Percentiles rank a stretch among this genome's conserved stretches.
These are phyloP conservation scores for Pleurostoma richardsiae DNA, from an alignment of 2,329 filamentous ascomycete species.

Conservation along the genomic window DNA sequence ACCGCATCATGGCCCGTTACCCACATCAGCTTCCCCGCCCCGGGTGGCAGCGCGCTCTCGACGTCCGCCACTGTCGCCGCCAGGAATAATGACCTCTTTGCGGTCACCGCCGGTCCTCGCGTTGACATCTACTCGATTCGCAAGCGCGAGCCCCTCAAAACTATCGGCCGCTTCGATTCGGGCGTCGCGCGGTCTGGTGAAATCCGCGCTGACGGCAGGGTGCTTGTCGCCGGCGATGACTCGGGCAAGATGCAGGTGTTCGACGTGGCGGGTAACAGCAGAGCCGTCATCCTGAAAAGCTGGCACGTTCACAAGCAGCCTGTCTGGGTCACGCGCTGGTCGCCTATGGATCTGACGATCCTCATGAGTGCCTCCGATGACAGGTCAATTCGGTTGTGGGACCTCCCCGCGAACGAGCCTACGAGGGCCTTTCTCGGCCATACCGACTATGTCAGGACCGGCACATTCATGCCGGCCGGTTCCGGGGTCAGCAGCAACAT, in stretches of 20 bases:
- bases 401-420: slow-evolving; percentile 75
- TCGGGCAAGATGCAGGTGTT: slow-evolving; percentile 92
- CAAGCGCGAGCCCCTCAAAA: slow-evolving; percentile 88
- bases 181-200: slow-evolving; percentile 78
- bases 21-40: slow-evolving; percentile 71
- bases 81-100: slow-evolving; percentile 68
- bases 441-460: slow-evolving; percentile 85
- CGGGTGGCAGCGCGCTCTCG: slow-evolving; percentile 31
- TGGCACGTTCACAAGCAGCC: slow-evolving; percentile 94
- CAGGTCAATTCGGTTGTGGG: slow-evolving; percentile 89
- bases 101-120: slow-evolving; percentile 88
- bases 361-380: slow-evolving; percentile 91
- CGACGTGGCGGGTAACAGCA: slow-evolving; percentile 61
- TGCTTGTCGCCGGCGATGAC: slow-evolving; percentile 88
- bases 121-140: slow-evolving; percentile 92
- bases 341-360: slow-evolving; percentile 78
- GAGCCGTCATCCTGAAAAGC: slow-evolving; percentile 87
- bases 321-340: slow-evolving; percentile 88
- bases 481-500: slow-evolving; percentile 62
- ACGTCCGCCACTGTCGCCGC: slow-evolving; percentile 32
- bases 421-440: slow-evolving; percentile 80
- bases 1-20: slow-evolving; percentile 87
- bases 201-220: slow-evolving; percentile 80
- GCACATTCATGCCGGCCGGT: slow-evolving; percentile 73
- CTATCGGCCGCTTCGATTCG: slow-evolving; percentile 89